Evolutionary conservation across 2,329 filamentous ascomycete species (phyloP).

Genomic region (Pleoardoris graminearum): DNA sequence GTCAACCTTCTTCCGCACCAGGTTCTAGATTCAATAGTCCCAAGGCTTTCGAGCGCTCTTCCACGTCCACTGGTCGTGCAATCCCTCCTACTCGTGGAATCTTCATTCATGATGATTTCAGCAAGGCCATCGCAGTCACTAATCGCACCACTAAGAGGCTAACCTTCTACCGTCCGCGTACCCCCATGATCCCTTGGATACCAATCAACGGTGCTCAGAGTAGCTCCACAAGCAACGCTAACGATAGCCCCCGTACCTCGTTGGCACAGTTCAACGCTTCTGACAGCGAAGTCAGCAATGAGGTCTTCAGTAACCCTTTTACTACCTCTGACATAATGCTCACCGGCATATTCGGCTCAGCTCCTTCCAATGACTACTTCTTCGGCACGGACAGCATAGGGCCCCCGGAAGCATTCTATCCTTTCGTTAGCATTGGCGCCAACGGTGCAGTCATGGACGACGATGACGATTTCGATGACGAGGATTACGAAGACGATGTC

Average conservation of each 20-base stretch:
- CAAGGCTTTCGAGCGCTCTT: constrained; percentile 44
- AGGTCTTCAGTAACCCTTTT: constrained; percentile 36
- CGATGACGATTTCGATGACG: constrained; percentile 63
- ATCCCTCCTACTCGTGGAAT: constrained; percentile 40
- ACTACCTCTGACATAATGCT: constrained; percentile 71
- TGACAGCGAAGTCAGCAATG: constrained; percentile 46
- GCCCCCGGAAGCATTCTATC: constrained; percentile 75
- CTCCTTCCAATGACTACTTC: constrained; percentile 49
- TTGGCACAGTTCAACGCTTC: constrained; percentile 41
- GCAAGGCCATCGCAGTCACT: constrained; percentile 48
- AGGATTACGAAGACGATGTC: constrained; percentile 59
- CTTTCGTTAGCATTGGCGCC: constrained; percentile 60
- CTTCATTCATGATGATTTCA: constrained; percentile 43
- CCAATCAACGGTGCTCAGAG: constrained; percentile 39
- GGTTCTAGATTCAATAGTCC: constrained; percentile 43
- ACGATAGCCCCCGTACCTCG: constrained; percentile 46
- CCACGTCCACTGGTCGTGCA: constrained; percentile 29
- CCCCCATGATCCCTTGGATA: constrained; percentile 31
- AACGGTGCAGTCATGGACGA: constrained; percentile 60
- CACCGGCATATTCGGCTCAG: constrained; percentile 64
- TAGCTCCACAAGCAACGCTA: constrained; percentile 45
- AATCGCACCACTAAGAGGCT: constrained; percentile 47
- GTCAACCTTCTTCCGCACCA: constrained; percentile 53
- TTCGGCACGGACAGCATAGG: constrained; percentile 67
- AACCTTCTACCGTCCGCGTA: constrained; percentile 48